A percentile compares a stretch with the other conserved stretches of the same genome.
Evolutionary conservation across 2,329 filamentous ascomycete genomes (phyloP).

Genomic region (Ophiostoma perfectum): DNA sequence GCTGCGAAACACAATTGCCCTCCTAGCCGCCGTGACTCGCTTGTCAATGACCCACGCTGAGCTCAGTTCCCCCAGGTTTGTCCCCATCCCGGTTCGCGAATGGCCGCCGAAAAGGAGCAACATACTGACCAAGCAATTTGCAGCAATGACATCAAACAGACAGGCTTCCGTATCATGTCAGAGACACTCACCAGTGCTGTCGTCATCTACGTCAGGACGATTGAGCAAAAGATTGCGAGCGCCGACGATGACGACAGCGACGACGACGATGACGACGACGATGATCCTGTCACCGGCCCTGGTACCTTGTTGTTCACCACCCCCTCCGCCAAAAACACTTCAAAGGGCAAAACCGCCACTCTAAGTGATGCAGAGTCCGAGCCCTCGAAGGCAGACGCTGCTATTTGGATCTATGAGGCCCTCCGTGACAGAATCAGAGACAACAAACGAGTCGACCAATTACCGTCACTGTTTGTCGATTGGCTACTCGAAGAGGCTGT

Average conservation of each 20-base stretch:
- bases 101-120: neutral
- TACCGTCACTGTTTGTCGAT: slow-evolving; percentile 17
- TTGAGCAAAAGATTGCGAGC: slow-evolving; percentile 18
- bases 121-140: neutral
- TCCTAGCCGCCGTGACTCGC: slow-evolving; percentile 21
- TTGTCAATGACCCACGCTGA: slow-evolving; percentile 8
- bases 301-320: slow-evolving; percentile 11
- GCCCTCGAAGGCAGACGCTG: slow-evolving; percentile 3
- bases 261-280: slow-evolving; percentile 19
- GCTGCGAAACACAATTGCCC: slow-evolving; percentile 25
- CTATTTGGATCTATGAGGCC: slow-evolving; percentile 21
- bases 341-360: neutral
- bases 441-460: neutral
- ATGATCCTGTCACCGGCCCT: slow-evolving; percentile 17
- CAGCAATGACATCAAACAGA: neutral
- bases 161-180: slow-evolving; percentile 5
- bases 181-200: slow-evolving; percentile 20
- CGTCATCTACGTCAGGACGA: slow-evolving; percentile 18
- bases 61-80: neutral
- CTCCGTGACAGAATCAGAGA: slow-evolving; percentile 15
- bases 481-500: slow-evolving; percentile 20
- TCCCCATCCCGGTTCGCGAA: neutral
- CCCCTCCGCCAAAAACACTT: neutral
- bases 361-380: neutral
- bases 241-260: slow-evolving; percentile 18